Evolutionary conservation across 2,329 filamentous ascomycete species (phyloP).

Genomic region (Exophiala aquamarina): DNA sequence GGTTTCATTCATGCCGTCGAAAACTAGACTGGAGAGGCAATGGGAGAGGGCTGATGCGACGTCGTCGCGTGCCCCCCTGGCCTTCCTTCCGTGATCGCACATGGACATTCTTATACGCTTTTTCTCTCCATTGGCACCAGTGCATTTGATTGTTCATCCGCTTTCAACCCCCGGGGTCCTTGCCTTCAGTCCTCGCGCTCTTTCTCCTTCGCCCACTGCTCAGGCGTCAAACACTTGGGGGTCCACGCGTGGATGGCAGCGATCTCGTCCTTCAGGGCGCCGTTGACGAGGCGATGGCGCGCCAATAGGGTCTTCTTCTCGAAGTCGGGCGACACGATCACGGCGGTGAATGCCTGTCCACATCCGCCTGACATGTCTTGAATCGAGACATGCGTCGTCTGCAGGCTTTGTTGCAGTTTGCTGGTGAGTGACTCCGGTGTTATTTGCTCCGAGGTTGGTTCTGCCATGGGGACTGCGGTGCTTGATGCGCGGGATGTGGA

Average conservation of each 20-base stretch:
- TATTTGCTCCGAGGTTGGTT: constrained; percentile 61
- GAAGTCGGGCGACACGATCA: constrained; percentile 70
- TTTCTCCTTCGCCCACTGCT: constrained; percentile 77
- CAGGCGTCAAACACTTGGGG: constrained; percentile 86
- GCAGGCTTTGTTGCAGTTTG: constrained; percentile 68
- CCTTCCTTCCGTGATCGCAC: too few species aligned
- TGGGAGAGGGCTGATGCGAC: too few species aligned
- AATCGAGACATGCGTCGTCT: constrained; percentile 79
- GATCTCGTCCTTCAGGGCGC: constrained; percentile 80
- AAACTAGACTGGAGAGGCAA: too few species aligned
- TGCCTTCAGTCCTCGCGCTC: constrained; percentile 26
- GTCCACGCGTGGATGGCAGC: constrained; percentile 93
- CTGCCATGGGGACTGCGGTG: constrained; percentile 20
- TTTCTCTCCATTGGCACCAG: too few species aligned
- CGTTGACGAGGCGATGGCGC: constrained; percentile 83
- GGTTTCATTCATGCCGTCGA: too few species aligned
- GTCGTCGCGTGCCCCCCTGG: too few species aligned
- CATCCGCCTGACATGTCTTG: constrained; percentile 85
- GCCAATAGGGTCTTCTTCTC: constrained; percentile 74
- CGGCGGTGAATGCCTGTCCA: constrained; percentile 68
- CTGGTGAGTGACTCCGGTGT: constrained; percentile 70
- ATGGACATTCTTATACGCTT: too few species aligned
- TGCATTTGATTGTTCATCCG: too few species aligned
- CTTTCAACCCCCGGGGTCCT: too few species aligned
- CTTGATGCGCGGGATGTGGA: constrained; percentile 15